A percentile compares a stretch with the other conserved stretches of the same genome.
phyloP scores from a whole-genome alignment of 352 stramenopile genomes.

The Phytophthora europaea region DNA sequence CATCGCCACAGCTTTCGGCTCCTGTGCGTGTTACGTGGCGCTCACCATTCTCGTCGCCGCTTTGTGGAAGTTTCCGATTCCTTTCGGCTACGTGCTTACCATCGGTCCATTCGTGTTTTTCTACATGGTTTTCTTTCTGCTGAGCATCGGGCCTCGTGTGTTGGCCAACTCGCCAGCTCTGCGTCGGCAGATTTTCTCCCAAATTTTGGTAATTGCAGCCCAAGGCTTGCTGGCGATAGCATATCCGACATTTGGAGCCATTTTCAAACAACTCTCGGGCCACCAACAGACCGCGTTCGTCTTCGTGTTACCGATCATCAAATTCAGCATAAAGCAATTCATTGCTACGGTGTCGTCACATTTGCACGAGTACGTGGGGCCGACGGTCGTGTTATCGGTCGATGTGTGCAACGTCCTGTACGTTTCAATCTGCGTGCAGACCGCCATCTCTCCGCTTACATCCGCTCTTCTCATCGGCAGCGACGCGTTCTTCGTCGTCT shows the following conservation, averaged over 20 bases:
- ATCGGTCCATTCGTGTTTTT: constrained; percentile 19
- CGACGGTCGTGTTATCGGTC: constrained; percentile 33
- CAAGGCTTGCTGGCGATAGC: constrained; percentile 20
- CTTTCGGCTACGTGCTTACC: constrained; percentile 30
- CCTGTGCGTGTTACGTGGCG: constrained; percentile 21
- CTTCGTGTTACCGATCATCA: constrained; percentile 20
- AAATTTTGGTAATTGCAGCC: constrained; percentile 23
- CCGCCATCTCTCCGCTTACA: neutral
- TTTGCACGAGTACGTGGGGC: constrained; percentile 19
- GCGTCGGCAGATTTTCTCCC: constrained; percentile 10
- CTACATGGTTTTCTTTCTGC: constrained; percentile 28
- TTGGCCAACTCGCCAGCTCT: neutral
- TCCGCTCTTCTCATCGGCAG: neutral
- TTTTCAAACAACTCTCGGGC: constrained; percentile 10
- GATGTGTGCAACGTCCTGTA: constrained; percentile 41
- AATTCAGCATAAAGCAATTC: constrained; percentile 34
- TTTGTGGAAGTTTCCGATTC: constrained; percentile 31
- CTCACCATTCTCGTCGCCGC: constrained; percentile 23
- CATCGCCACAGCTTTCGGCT: constrained; percentile 9
- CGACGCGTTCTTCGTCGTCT: constrained; percentile 2
- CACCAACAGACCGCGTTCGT: constrained; percentile 2
- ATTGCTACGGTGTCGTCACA: constrained; percentile 1
- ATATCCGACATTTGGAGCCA: constrained; percentile 31
- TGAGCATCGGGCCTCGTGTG: constrained; percentile 19
- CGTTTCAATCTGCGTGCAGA: constrained; percentile 36